Evolutionary conservation across 345 rosid species (phyloP), one percentile per base, ranked within the genome.

Genomic region (Aquilaria sinensis): DNA sequence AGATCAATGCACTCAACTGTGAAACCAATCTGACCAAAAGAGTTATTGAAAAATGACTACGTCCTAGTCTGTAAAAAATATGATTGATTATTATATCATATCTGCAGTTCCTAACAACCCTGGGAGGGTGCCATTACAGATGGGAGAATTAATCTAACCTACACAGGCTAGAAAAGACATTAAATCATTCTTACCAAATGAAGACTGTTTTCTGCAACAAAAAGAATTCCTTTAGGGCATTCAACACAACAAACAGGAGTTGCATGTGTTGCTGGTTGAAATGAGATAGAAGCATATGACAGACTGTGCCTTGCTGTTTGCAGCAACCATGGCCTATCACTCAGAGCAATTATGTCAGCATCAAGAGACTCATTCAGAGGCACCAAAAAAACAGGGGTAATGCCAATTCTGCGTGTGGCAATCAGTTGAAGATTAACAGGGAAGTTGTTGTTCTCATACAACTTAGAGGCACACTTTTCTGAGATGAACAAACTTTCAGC

Each of bases 251-350:
- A 86, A 51, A 94, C 91, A 72, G 96, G 93, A 61, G 97, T 94
- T 60, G 91, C 96, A 87, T 90, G 97, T 53, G 99, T 86, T 61
- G 97, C 86, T 61, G 96, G 83, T 78, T 88, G 97, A 75, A 94
- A 94, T 48, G 99, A 85, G 58, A 94, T 83, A 64, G 99, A 94
- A 53, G 89, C 77, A 76, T 83, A 88, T 52, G 96, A 80, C 62
- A 94, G 85, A 76, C 97, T 81, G 70, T 90, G 97, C 66, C 96
- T 84, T 61, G 96, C 96, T 67, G 96, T 78, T 71, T 90, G 96
- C 78, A 94, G 74, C 67, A 94, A 80, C 99, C 99, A 94, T 31
- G 96, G 97, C 74, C 99, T 83, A 71, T 88, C 97, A 76, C 99
- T 86, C 65, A 94, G 96, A 58, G 82, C 93, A 76, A 94, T 88